Conservation (phyloP, 202 grass and related monocot genomes). For the Brachypodium distachyon region DNA sequence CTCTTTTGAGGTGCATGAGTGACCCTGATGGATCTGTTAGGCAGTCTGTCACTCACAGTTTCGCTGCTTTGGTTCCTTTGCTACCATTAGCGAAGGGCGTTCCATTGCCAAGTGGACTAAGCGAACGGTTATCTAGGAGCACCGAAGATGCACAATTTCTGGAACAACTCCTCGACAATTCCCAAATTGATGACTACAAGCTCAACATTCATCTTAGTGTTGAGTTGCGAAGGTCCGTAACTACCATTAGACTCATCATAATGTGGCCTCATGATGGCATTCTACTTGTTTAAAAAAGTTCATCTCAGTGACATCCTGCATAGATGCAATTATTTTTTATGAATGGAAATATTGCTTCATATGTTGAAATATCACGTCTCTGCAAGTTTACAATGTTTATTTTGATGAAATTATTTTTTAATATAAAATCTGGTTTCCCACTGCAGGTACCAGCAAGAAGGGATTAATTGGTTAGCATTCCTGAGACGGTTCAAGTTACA, state of each 20-base stretch:
- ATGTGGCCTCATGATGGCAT: background rate
- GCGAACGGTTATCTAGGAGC: slow-evolving; percentile 69
- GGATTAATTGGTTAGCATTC: slow-evolving; percentile 97
- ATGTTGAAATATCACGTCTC: background rate
- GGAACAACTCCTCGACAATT: slow-evolving; percentile 98
- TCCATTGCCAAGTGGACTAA: slow-evolving; percentile 61
- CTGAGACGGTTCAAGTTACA: slow-evolving; percentile 90
- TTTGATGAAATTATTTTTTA: background rate
- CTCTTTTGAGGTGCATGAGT: slow-evolving; percentile 95
- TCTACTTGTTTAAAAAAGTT: background rate
- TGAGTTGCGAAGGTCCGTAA: slow-evolving; percentile 64
- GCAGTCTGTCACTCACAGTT: slow-evolving; percentile 96
- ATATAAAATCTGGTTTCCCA: background rate
- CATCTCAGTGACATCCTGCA: background rate
- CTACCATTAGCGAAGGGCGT: slow-evolving; percentile 80
- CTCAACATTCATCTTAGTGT: slow-evolving; percentile 83
- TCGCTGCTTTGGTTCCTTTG: slow-evolving; percentile 93
- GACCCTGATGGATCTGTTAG: slow-evolving; percentile 86
- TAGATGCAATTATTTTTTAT: background rate
- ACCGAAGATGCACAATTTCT: slow-evolving; percentile 87
- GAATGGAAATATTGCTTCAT: slow-evolving; percentile 1
- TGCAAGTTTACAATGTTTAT: background rate
- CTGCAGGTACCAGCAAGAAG: slow-evolving; percentile 97
- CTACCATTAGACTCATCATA: background rate
- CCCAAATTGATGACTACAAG: slow-evolving; percentile 95